Conservation (phyloP, 331 rosid species). For the Quercus lobata region DNA sequence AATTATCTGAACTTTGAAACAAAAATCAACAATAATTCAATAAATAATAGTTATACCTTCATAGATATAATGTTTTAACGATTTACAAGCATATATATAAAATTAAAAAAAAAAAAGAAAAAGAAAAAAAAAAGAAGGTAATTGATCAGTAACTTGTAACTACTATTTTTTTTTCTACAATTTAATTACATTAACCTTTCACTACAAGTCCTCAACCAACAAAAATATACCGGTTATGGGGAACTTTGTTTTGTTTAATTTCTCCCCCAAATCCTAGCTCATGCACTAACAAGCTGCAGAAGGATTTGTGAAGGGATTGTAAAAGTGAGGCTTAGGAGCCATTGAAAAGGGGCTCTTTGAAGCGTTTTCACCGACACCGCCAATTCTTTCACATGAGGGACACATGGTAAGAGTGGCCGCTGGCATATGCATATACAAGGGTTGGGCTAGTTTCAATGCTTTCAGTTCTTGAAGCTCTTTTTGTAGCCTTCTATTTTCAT, state of each 20-base stretch:
- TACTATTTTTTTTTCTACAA: slow-evolving; percentile 44
- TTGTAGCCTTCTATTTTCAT: slow-evolving; percentile 75
- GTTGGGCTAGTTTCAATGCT: slow-evolving; percentile 57
- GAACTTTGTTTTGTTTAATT: neutral
- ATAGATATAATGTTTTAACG: slow-evolving; percentile 28
- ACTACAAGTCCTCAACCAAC: slow-evolving; percentile 42
- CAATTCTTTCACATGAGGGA: slow-evolving; percentile 84
- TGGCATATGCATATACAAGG: slow-evolving; percentile 85
- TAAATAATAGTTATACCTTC: slow-evolving; percentile 29
- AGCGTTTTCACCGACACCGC: slow-evolving; percentile 20
- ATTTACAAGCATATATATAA: slow-evolving; percentile 42
- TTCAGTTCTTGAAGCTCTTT: slow-evolving; percentile 83
- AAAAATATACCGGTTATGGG: slow-evolving; percentile 53
- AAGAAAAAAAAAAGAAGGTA: neutral
- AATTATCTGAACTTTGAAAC: neutral
- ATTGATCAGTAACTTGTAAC: slow-evolving; percentile 26
- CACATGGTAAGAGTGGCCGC: slow-evolving; percentile 90
- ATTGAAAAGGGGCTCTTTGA: slow-evolving; percentile 58
- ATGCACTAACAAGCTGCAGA: slow-evolving; percentile 64
- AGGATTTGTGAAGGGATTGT: slow-evolving; percentile 64
- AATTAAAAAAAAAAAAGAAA: neutral
- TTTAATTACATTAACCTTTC: slow-evolving; percentile 49
- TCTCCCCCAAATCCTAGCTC: neutral
- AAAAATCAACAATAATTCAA: slow-evolving; percentile 1
- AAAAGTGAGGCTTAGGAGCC: slow-evolving; percentile 64